Conservation (phyloP, 2,329 filamentous ascomycete species). For the Berkeleyomyces rouxiae region DNA sequence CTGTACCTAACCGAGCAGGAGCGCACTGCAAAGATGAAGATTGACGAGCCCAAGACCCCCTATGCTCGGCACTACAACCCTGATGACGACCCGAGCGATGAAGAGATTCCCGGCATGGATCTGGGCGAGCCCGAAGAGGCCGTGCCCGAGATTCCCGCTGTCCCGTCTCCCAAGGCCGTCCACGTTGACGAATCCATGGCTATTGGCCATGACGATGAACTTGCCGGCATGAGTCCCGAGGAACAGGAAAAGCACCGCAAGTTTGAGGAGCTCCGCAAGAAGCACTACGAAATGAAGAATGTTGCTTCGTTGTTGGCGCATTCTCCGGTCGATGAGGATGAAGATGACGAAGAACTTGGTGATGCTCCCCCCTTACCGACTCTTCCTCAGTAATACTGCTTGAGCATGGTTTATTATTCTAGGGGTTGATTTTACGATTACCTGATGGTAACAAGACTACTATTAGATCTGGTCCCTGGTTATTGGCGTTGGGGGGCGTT, state of each 20-base stretch:
- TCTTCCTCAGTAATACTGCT: conserved; percentile 21
- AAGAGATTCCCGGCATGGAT: conserved; percentile 84
- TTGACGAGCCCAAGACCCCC: conserved; percentile 94
- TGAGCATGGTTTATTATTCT: neutral
- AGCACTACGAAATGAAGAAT: conserved; percentile 97
- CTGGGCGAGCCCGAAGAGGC: conserved; percentile 81
- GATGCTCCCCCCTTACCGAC: conserved; percentile 26
- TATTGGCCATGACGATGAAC: conserved; percentile 37
- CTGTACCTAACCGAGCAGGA: conserved; percentile 95
- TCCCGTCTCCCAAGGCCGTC: conserved; percentile 41
- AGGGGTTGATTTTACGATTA: neutral
- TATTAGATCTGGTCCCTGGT: neutral
- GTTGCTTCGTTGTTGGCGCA: conserved; percentile 76
- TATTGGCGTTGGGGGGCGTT: conserved; percentile 9
- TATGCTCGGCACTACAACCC: conserved; percentile 89
- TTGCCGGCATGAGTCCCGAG: conserved; percentile 43
- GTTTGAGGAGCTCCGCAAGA: conserved; percentile 85
- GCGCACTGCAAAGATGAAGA: conserved; percentile 94
- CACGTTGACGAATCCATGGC: conserved; percentile 52
- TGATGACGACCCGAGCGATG: conserved; percentile 68
- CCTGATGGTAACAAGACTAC: neutral
- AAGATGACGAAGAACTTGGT: conserved; percentile 44
- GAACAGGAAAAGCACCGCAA: conserved; percentile 79
- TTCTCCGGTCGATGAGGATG: conserved; percentile 47
- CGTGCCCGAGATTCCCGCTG: conserved; percentile 32